phyloP scores from a whole-genome alignment of 257 asterid species.

The Capsicum chinense region DNA sequence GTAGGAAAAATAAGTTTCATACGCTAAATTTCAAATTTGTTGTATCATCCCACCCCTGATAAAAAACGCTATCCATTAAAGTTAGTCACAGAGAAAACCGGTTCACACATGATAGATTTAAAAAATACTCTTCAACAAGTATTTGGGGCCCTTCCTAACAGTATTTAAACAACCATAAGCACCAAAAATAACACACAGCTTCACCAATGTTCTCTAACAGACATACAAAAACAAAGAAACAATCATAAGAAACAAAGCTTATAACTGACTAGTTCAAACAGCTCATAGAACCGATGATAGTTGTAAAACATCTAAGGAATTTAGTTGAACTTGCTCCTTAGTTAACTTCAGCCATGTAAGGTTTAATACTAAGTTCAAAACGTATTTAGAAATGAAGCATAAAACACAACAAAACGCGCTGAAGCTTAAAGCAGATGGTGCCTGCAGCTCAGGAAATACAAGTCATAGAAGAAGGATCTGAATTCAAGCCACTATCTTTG shows the following conservation, averaged over 20 bases:
- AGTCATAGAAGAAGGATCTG: not conserved
- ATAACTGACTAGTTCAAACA: not conserved
- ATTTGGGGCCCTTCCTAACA: too few species aligned
- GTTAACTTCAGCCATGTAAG: conserved; percentile 5
- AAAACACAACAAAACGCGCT: conserved; percentile 17
- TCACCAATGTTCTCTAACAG: too few species aligned
- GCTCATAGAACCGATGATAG: not conserved
- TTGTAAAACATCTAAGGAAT: conserved; percentile 20
- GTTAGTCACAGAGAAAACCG: too few species aligned
- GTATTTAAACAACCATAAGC: too few species aligned
- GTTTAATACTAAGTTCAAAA: conserved; percentile 24
- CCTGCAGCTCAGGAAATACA: conserved; percentile 16
- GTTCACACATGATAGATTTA: too few species aligned
- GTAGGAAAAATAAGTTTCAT: too few species aligned
- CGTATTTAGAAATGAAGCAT: conserved; percentile 15
- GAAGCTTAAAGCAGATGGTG: not conserved
- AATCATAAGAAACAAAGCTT: not conserved
- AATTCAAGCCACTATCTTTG: conserved; percentile 45
- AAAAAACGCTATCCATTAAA: too few species aligned
- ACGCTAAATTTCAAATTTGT: too few species aligned
- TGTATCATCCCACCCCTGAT: too few species aligned
- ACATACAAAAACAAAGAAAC: too few species aligned
- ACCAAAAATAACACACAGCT: too few species aligned
- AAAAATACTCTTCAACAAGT: too few species aligned
- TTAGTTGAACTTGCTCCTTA: conserved; percentile 9